phyloP scores from a whole-genome alignment of 371 early-diverging fungal species.

The Mortierella sp. region DNA sequence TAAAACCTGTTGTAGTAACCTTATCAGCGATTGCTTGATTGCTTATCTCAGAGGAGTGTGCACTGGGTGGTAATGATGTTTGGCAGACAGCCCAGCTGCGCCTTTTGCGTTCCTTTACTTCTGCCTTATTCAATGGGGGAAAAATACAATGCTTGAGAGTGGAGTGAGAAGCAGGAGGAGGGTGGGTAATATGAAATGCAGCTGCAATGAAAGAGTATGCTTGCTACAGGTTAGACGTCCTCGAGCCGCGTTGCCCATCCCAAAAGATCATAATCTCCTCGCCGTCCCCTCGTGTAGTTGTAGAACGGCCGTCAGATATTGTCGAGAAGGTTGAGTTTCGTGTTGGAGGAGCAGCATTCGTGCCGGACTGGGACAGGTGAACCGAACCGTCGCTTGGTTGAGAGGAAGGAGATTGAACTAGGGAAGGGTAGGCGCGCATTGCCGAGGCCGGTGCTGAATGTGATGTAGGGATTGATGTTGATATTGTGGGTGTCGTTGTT shows the following conservation, averaged over 20 bases:
- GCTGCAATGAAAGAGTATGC: not conserved
- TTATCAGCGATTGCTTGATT: too few species aligned
- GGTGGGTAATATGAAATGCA: not conserved
- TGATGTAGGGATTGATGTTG: not conserved
- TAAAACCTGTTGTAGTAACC: too few species aligned
- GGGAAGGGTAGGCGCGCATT: not conserved
- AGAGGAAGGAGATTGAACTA: not conserved
- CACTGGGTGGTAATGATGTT: too few species aligned
- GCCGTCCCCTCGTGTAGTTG: slow-evolving; percentile 37
- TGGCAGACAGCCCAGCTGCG: too few species aligned
- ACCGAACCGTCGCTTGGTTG: not conserved
- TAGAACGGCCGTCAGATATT: slow-evolving; percentile 31
- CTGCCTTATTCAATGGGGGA: too few species aligned
- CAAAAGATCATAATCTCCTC: slow-evolving; percentile 57
- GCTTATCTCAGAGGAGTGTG: too few species aligned
- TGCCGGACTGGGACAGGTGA: not conserved
- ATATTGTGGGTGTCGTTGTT: not conserved
- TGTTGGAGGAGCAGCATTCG: not conserved
- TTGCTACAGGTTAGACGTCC: slow-evolving; percentile 6
- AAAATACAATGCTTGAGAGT: too few species aligned
- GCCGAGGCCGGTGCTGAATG: slow-evolving; percentile 1
- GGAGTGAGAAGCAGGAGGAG: not conserved
- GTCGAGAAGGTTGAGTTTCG: slow-evolving; percentile 41
- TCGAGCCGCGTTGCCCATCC: slow-evolving; percentile 44
- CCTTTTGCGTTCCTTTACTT: too few species aligned